phyloP scores from a whole-genome alignment of 2,329 filamentous ascomycete genomes.

The Verruconis gallopava region DNA sequence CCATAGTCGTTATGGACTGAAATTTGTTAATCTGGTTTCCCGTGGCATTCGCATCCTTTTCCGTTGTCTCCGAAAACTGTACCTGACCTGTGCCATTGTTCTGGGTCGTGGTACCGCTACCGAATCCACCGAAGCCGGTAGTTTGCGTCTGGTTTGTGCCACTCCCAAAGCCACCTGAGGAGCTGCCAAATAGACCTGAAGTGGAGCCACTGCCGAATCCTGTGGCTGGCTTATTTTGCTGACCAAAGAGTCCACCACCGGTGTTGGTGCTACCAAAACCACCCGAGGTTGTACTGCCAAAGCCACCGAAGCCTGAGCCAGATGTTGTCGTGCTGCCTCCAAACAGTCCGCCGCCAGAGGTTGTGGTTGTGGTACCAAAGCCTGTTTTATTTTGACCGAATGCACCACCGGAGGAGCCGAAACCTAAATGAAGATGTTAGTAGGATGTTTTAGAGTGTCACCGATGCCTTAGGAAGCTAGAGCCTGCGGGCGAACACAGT shows the following conservation, averaged over 20 bases:
- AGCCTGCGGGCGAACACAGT: neutral
- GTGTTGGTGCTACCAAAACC: slow-evolving; percentile 22
- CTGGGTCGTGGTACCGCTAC: slow-evolving; percentile 34
- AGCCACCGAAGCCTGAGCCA: slow-evolving; percentile 18
- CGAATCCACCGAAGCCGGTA: slow-evolving; percentile 23
- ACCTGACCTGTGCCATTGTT: slow-evolving; percentile 51
- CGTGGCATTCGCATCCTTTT: slow-evolving; percentile 54
- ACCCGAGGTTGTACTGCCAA: slow-evolving; percentile 11
- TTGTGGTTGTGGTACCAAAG: slow-evolving; percentile 10
- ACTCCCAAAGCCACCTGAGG: slow-evolving; percentile 29
- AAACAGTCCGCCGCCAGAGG: slow-evolving; percentile 17
- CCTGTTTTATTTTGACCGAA: slow-evolving; percentile 15
- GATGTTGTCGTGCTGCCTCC: slow-evolving; percentile 14
- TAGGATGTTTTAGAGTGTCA: neutral
- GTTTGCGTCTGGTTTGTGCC: slow-evolving; percentile 22
- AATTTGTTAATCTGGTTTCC: slow-evolving; percentile 49
- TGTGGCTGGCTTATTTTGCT: slow-evolving; percentile 34
- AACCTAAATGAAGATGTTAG: slow-evolving; percentile 9
- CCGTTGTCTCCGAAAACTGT: slow-evolving; percentile 54
- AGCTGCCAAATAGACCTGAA: slow-evolving; percentile 25
- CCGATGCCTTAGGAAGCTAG: neutral
- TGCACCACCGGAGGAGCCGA: slow-evolving; percentile 11
- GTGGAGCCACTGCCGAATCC: slow-evolving; percentile 14
- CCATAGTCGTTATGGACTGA: slow-evolving; percentile 68
- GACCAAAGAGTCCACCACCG: slow-evolving; percentile 29